A percentile compares a stretch with the other conserved stretches of the same genome.
Conservation (phyloP, 495 filamentous ascomycete genomes). For the Astrothelium subdiscretum region DNA sequence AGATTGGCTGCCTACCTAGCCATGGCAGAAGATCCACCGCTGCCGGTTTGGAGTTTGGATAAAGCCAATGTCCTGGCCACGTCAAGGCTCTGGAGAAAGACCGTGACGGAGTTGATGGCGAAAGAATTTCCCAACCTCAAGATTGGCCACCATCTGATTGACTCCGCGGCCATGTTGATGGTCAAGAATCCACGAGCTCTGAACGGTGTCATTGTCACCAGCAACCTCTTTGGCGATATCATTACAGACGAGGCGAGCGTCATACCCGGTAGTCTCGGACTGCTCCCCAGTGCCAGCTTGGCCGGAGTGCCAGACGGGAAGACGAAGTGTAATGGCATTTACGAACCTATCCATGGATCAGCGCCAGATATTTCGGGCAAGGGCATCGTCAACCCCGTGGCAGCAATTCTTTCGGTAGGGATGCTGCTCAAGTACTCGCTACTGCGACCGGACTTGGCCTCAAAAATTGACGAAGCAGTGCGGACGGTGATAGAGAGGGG, state of each 20-base stretch:
- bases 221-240: constrained; percentile 95
- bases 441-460: constrained; percentile 58
- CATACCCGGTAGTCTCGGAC: constrained; percentile 81
- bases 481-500: constrained; percentile 63
- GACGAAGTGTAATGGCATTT: constrained; percentile 70
- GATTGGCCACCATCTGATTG: constrained; percentile 84
- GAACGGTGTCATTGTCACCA: constrained; percentile 88
- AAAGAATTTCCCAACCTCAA: constrained; percentile 84
- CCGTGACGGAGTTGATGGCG: constrained; percentile 65
- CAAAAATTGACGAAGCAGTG: constrained; percentile 69
- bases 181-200: constrained; percentile 84
- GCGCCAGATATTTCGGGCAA: constrained; percentile 72
- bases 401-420: constrained; percentile 75
- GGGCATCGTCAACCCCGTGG: constrained; percentile 73
- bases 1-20: constrained; percentile 76
- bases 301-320: constrained; percentile 76
- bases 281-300: constrained; percentile 82
- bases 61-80: constrained; percentile 98
- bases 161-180: constrained; percentile 94
- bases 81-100: constrained; percentile 78
- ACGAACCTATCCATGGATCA: constrained; percentile 91
- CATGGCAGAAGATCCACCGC: constrained; percentile 63
- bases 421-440: constrained; percentile 91
- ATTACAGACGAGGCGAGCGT: constrained; percentile 94
- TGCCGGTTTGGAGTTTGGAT: constrained; percentile 79